Conservation (phyloP, 2,329 filamentous ascomycete genomes). For the Emergomyces africanus region DNA sequence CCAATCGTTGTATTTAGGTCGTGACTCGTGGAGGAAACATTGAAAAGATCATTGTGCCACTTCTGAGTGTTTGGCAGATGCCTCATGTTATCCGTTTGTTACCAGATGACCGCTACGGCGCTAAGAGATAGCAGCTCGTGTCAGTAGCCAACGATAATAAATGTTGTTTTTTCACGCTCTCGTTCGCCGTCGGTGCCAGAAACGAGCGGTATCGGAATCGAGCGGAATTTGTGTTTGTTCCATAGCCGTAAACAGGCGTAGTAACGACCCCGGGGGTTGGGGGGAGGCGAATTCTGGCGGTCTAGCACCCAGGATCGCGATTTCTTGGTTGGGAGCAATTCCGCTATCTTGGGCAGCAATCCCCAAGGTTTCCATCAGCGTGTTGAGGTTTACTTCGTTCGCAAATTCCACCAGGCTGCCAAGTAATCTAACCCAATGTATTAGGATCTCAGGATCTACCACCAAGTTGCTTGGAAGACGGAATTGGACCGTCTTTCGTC, state of each 20-base stretch:
- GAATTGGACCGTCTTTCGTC: constrained; percentile 11
- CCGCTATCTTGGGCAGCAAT: not conserved
- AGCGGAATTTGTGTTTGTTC: constrained; percentile 6
- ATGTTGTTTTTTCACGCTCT: not conserved
- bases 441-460: constrained; percentile 9
- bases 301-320: not conserved
- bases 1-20: not conserved
- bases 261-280: constrained; percentile 8
- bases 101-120: not conserved
- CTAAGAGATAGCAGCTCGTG: not conserved
- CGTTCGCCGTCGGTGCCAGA: constrained; percentile 7
- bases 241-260: constrained; percentile 8
- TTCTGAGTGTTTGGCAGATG: not conserved
- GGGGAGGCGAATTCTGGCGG: not conserved
- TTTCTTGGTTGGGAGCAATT: not conserved
- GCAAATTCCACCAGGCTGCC: constrained; percentile 9
- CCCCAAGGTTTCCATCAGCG: constrained; percentile 8
- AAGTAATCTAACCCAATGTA: constrained; percentile 10
- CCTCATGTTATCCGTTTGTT: not conserved
- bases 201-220: constrained; percentile 5
- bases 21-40: not conserved
- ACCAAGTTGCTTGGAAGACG: constrained; percentile 7
- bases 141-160: not conserved
- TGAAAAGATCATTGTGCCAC: not conserved
- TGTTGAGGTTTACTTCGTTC: constrained; percentile 1